phyloP scores from a whole-genome alignment of 148 eudicot species.

The Salicornia ramosissima region DNA sequence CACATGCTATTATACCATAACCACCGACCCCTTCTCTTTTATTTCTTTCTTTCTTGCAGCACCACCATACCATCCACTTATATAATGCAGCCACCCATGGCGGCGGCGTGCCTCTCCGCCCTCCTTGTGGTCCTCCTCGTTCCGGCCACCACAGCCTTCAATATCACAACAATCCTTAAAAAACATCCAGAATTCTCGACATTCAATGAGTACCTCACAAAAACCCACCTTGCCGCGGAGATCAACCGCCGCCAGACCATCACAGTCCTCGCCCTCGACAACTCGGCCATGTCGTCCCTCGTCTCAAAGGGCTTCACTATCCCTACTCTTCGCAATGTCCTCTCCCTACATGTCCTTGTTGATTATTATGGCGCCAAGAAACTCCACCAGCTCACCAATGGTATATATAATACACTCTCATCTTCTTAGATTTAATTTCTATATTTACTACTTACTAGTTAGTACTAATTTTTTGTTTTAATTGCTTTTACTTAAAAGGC shows the following conservation, averaged over 20 bases:
- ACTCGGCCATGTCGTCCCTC: conserved; percentile 60
- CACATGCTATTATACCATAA: too few species aligned
- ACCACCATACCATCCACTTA: too few species aligned
- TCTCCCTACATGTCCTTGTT: conserved; percentile 65
- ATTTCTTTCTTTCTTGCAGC: not conserved
- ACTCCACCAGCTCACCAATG: conserved; percentile 64
- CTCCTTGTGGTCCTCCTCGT: conserved; percentile 9
- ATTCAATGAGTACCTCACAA: conserved; percentile 72
- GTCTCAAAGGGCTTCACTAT: conserved; percentile 43
- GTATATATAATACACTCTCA: conserved; percentile 17
- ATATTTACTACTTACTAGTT: too few species aligned
- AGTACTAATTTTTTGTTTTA: too few species aligned
- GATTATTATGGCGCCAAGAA: conserved; percentile 76
- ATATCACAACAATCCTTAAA: conserved; percentile 62
- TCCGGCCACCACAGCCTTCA: conserved; percentile 36
- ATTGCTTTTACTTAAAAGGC: too few species aligned
- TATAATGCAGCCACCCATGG: conserved; percentile 18
- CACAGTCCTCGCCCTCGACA: conserved; percentile 75
- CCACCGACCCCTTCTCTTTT: conserved; percentile 12
- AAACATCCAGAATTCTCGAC: conserved; percentile 52
- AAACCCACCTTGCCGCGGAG: conserved; percentile 71
- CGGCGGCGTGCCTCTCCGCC: conserved; percentile 4
- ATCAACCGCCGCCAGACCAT: conserved; percentile 70
- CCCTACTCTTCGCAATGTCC: conserved; percentile 46
- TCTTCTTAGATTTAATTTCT: too few species aligned